Conservation (phyloP, 106 monocot species). For the Acorus calamus region DNA sequence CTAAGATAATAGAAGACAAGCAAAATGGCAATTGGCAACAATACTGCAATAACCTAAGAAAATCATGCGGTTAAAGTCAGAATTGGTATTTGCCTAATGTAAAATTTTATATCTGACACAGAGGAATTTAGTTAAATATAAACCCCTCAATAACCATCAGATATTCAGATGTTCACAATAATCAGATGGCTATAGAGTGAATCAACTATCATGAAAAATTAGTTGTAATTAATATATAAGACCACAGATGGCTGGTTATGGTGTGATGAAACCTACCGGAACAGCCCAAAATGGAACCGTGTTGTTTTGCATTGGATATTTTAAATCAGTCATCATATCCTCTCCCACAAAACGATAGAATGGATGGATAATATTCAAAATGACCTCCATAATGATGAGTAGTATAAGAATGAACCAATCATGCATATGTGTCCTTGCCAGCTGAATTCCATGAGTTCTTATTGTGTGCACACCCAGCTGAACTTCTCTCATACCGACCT, state of each 20-base stretch:
- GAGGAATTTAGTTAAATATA: too few species aligned
- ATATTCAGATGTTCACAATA: too few species aligned
- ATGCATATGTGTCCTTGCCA: conserved; percentile 31
- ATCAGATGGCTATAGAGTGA: too few species aligned
- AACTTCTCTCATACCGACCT: conserved; percentile 30
- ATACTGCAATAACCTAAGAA: conserved; percentile 40
- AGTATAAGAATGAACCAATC: conserved; percentile 48
- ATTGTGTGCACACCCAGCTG: conserved; percentile 28
- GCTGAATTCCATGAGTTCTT: conserved; percentile 32
- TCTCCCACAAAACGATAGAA: conserved; percentile 43
- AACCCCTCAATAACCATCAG: too few species aligned
- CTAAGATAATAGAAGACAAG: conserved; percentile 32
- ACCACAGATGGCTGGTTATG: neutral
- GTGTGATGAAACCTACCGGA: conserved; percentile 26
- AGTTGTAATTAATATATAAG: neutral
- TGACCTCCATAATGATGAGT: conserved; percentile 12
- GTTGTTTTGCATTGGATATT: conserved; percentile 44
- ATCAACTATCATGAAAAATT: neutral
- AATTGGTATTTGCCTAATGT: too few species aligned
- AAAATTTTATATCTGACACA: too few species aligned
- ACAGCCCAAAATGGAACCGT: conserved; percentile 40
- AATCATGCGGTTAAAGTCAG: too few species aligned
- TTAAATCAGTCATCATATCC: conserved; percentile 49
- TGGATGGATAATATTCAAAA: conserved; percentile 21
- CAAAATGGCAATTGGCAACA: conserved; percentile 43